Conservation (phyloP, 768 basidiomycete genomes). For the Leccinum variicolor region DNA sequence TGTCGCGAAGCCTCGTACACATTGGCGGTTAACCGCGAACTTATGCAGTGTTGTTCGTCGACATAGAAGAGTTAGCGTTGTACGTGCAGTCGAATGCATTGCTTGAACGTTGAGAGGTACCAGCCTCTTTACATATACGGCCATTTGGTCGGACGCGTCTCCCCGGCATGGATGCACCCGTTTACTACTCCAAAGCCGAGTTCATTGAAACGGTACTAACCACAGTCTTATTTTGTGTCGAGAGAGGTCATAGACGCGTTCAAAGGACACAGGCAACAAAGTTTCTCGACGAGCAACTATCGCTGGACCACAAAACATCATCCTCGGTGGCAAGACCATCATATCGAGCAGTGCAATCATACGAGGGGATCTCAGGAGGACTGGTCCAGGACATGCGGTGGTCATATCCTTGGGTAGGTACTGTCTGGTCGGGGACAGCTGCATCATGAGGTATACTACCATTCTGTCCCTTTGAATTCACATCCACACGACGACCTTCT, state of each 20-base stretch:
- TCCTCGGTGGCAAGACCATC: slow-evolving; percentile 95
- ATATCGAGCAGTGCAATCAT: slow-evolving; percentile 89
- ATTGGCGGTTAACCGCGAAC: neutral
- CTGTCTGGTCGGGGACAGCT: slow-evolving; percentile 86
- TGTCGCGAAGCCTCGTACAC: neutral
- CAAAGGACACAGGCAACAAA: slow-evolving; percentile 92
- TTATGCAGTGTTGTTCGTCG: slow-evolving; percentile 11
- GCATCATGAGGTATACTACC: slow-evolving; percentile 72
- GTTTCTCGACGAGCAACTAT: slow-evolving; percentile 91
- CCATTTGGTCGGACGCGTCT: slow-evolving; percentile 13
- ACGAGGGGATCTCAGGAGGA: slow-evolving; percentile 87
- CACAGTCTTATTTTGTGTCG: neutral
- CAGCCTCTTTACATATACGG: neutral
- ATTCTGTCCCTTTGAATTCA: neutral
- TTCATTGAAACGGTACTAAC: slow-evolving; percentile 81
- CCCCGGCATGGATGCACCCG: slow-evolving; percentile 59
- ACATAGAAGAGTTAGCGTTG: slow-evolving; percentile 12
- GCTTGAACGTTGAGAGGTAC: neutral
- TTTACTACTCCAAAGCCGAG: slow-evolving; percentile 78
- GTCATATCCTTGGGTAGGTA: slow-evolving; percentile 93
- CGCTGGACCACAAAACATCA: slow-evolving; percentile 93
- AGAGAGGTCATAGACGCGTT: slow-evolving; percentile 3
- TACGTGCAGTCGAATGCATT: slow-evolving; percentile 6
- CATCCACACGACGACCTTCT: neutral
- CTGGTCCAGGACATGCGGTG: slow-evolving; percentile 89